Conservation (phyloP, 1,139 yeast genomes). For the Candida buenavistaensis region DNA sequence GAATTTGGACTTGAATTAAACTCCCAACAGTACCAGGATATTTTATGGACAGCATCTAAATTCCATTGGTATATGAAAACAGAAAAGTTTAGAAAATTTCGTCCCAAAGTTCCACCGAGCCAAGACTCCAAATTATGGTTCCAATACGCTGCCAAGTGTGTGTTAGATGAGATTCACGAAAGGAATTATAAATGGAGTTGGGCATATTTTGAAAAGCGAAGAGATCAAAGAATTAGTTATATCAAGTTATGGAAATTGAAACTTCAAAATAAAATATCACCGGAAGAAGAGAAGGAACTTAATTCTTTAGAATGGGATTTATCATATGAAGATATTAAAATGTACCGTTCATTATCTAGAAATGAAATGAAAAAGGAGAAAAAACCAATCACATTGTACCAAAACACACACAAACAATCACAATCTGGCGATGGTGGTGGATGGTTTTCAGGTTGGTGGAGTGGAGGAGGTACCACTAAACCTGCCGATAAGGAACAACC, state of each 20-base stretch:
- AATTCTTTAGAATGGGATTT: conserved; percentile 58
- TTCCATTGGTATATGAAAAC: conserved; percentile 80
- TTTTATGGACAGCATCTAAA: conserved; percentile 78
- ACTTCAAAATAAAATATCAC: conserved; percentile 35
- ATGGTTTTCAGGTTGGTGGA: conserved; percentile 68
- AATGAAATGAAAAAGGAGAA: conserved; percentile 61
- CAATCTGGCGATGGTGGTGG: conserved; percentile 26
- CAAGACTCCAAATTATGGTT: conserved; percentile 85
- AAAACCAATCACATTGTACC: conserved; percentile 14
- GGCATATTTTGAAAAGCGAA: conserved; percentile 71
- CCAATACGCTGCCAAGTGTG: conserved; percentile 70
- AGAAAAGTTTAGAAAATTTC: conserved; percentile 65
- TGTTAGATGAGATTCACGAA: conserved; percentile 78
- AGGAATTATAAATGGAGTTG: conserved; percentile 83
- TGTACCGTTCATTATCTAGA: conserved; percentile 81
- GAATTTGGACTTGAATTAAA: conserved; percentile 86
- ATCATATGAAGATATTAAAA: conserved; percentile 75
- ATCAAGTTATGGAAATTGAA: conserved; percentile 63
- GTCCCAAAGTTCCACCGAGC: conserved; percentile 61
- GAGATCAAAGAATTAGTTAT: conserved; percentile 72
- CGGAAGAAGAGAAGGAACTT: conserved; percentile 44
- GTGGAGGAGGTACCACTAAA: conserved; percentile 20
- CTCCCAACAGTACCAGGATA: conserved; percentile 79
- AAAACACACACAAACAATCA: conserved; percentile 14
- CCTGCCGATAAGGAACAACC: conserved; percentile 9